phyloP scores from a whole-genome alignment of 768 basidiomycete genomes.

The Podaxis pistillaris region DNA sequence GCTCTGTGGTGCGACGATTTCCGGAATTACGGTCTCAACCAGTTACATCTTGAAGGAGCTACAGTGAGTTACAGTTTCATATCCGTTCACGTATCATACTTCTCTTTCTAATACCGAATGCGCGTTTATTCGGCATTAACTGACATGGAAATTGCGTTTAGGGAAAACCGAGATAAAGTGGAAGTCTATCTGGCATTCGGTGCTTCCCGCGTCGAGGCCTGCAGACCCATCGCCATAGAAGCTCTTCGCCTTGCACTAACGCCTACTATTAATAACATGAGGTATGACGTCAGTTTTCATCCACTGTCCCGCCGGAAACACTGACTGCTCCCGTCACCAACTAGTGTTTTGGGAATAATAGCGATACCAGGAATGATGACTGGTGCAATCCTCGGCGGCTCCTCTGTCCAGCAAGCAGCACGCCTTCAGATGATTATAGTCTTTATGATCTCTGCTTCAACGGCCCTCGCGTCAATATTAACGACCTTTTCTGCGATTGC shows the following conservation, averaged over 20 bases:
- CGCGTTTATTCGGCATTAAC: neutral
- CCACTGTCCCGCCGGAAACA: neutral
- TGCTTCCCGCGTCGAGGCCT: conserved; percentile 81
- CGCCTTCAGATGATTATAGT: conserved; percentile 91
- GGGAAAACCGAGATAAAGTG: conserved; percentile 82
- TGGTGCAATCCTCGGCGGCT: conserved; percentile 84
- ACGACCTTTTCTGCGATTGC: conserved; percentile 59
- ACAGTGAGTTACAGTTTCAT: conserved; percentile 43
- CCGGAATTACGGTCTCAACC: conserved; percentile 69
- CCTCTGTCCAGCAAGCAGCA: conserved; percentile 82
- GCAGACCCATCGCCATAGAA: conserved; percentile 72
- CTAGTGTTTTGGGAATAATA: conserved; percentile 71
- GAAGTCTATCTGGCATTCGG: conserved; percentile 87
- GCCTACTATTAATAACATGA: conserved; percentile 86
- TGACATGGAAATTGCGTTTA: conserved; percentile 23
- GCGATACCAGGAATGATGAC: conserved; percentile 93
- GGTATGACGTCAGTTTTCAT: conserved; percentile 36
- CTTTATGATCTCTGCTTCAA: conserved; percentile 87
- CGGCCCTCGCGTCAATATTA: conserved; percentile 66
- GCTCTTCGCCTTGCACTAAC: conserved; percentile 78
- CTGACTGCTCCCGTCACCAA: neutral
- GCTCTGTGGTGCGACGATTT: conserved; percentile 80
- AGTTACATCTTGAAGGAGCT: conserved; percentile 76
- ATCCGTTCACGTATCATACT: neutral
- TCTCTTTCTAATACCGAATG: neutral